A percentile compares a stretch with the other conserved stretches of the same genome.
phyloP scores from a whole-genome alignment of 2,329 filamentous ascomycete species.

The Bipolaris bicolor region DNA sequence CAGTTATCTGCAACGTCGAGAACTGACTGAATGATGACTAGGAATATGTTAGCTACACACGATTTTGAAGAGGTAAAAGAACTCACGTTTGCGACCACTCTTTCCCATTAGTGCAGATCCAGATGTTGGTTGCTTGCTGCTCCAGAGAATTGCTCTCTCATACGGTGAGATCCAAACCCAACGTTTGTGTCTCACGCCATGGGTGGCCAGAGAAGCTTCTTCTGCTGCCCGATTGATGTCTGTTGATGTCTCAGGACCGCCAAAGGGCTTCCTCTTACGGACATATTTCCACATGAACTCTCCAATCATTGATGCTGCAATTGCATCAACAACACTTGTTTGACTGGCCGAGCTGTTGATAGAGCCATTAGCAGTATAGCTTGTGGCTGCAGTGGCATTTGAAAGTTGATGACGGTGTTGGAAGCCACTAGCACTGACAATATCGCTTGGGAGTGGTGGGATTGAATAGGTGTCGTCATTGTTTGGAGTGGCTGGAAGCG shows the following conservation, averaged over 20 bases:
- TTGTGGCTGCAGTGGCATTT: conserved; percentile 65
- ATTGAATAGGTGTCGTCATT: conserved; percentile 71
- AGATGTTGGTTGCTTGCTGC: conserved; percentile 91
- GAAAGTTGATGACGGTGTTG: conserved; percentile 65
- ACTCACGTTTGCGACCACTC: conserved; percentile 90
- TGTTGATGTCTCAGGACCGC: conserved; percentile 65
- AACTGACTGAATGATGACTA: conserved; percentile 94
- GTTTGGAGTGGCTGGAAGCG: conserved; percentile 71
- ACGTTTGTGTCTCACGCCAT: conserved; percentile 80
- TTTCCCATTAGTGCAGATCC: conserved; percentile 91
- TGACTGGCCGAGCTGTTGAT: conserved; percentile 67
- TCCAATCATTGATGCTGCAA: conserved; percentile 97
- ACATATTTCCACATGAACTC: conserved; percentile 97
- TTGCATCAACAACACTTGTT: conserved; percentile 89
- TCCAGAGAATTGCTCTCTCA: conserved; percentile 96
- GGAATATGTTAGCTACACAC: conserved; percentile 20
- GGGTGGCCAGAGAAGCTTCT: conserved; percentile 69
- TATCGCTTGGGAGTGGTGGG: conserved; percentile 76
- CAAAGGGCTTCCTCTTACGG: conserved; percentile 86
- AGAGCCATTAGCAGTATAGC: conserved; percentile 62
- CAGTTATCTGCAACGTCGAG: conserved; percentile 97
- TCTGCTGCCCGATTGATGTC: conserved; percentile 61
- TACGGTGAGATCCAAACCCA: conserved; percentile 99
- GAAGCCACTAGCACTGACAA: conserved; percentile 59
- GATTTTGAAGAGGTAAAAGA: not conserved